A percentile compares a stretch with the other conserved stretches of the same genome.
phyloP scores from a whole-genome alignment of 306 rosid species.

The Amphicarpaea edgeworthii region DNA sequence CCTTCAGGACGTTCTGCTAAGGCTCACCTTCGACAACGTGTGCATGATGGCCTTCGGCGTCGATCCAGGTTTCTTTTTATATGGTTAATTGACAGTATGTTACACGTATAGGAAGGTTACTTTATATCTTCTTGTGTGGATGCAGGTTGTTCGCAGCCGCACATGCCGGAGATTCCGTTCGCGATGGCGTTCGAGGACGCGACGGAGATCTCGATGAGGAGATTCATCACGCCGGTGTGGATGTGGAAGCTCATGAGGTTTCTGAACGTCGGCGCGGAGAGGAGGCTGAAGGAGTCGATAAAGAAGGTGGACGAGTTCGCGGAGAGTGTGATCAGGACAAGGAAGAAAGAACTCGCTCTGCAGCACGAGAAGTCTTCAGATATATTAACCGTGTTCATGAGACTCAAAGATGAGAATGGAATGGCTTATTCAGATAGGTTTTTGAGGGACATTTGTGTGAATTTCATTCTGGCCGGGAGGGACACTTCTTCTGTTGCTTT shows the following conservation, averaged over 20 bases:
- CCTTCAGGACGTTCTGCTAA: slow-evolving; percentile 77
- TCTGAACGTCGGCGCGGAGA: slow-evolving; percentile 69
- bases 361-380: slow-evolving; percentile 53
- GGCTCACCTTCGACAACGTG: slow-evolving; percentile 87
- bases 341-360: slow-evolving; percentile 69
- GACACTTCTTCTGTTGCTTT: slow-evolving; percentile 97
- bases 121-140: too few relatives aligned
- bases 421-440: slow-evolving; percentile 70
- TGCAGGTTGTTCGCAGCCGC: slow-evolving; percentile 72
- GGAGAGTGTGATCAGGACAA: slow-evolving; percentile 64
- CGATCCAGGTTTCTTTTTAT: too few relatives aligned
- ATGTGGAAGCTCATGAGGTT: slow-evolving; percentile 80
- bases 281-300: slow-evolving; percentile 64
- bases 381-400: slow-evolving; percentile 77
- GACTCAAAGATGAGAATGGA: slow-evolving; percentile 72
- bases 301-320: slow-evolving; percentile 80
- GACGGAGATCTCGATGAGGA: slow-evolving; percentile 69
- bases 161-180: slow-evolving; percentile 71
- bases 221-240: slow-evolving; percentile 68
- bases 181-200: slow-evolving; percentile 92
- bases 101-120: too few relatives aligned
- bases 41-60: slow-evolving; percentile 94
- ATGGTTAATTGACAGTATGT: too few relatives aligned
- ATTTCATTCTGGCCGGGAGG: slow-evolving; percentile 88
- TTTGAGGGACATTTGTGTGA: slow-evolving; percentile 91